phyloP scores from a whole-genome alignment of 2,329 filamentous ascomycete species.

The Ceratocystis destructans region DNA sequence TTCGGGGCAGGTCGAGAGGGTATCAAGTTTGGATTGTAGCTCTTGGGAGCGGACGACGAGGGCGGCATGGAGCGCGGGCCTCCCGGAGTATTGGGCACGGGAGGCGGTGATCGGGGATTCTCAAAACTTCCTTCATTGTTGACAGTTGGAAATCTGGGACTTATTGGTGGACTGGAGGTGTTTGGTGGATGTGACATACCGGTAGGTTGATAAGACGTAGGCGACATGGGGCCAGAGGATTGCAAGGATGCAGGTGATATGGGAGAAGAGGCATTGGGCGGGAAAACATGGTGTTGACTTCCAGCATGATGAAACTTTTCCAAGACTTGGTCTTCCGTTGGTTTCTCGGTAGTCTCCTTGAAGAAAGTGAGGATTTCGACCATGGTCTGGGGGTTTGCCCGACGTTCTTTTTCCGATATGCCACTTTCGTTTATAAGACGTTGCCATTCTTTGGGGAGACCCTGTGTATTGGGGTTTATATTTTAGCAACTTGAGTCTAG shows the following conservation, averaged over 20 bases:
- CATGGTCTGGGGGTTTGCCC: constrained; percentile 89
- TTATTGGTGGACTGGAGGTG: constrained; percentile 64
- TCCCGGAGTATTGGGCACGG: constrained; percentile 47
- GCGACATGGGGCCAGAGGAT: constrained; percentile 31
- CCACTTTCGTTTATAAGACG: constrained; percentile 88
- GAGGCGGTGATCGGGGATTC: constrained; percentile 85
- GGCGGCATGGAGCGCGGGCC: constrained; percentile 26
- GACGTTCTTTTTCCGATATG: constrained; percentile 89
- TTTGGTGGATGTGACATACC: constrained; percentile 37
- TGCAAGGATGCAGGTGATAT: constrained; percentile 32
- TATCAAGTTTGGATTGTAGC: constrained; percentile 43
- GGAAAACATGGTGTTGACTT: constrained; percentile 33
- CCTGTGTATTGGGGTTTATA: constrained; percentile 37
- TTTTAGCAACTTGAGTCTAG: not conserved
- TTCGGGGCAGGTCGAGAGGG: constrained; percentile 77
- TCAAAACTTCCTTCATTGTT: constrained; percentile 92
- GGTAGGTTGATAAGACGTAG: constrained; percentile 42
- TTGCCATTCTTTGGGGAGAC: constrained; percentile 96
- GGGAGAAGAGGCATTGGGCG: constrained; percentile 29
- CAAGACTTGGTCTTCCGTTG: constrained; percentile 73
- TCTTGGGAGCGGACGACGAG: constrained; percentile 29
- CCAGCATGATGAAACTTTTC: constrained; percentile 86
- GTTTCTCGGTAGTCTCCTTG: constrained; percentile 76
- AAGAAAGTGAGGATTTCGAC: constrained; percentile 94
- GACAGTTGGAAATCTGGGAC: constrained; percentile 70